Evolutionary conservation across 805 yeast species (phyloP).

Genomic region (Saccharomycopsis selenospora): DNA sequence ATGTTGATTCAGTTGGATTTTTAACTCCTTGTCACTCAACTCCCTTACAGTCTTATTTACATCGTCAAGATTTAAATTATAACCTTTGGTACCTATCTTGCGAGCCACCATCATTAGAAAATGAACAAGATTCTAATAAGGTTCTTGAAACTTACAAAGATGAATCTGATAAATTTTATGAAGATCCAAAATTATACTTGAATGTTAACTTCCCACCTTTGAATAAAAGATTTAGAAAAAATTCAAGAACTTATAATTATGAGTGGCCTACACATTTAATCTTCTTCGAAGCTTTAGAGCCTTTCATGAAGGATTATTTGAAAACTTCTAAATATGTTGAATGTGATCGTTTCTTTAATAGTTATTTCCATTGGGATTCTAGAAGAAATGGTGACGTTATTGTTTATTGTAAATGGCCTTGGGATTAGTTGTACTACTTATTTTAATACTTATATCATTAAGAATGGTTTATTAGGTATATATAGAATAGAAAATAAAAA

Average conservation of each 20-base stretch:
- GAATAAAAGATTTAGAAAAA: conserved; percentile 23
- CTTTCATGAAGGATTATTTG: conserved; percentile 35
- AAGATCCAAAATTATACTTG: conserved; percentile 55
- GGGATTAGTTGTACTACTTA: conserved; percentile 24
- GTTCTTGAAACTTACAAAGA: conserved; percentile 54
- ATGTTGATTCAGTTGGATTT: conserved; percentile 58
- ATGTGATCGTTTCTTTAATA: conserved; percentile 60
- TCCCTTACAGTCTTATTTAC: conserved; percentile 86
- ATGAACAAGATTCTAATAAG: conserved; percentile 5
- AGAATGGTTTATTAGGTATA: too few relatives aligned
- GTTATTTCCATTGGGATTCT: conserved; percentile 78
- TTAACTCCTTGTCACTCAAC: conserved; percentile 96
- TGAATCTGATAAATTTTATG: conserved; percentile 81
- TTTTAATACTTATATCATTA: too few relatives aligned
- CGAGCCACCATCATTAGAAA: conserved; percentile 67
- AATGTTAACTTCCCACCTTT: conserved; percentile 42
- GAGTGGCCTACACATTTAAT: conserved; percentile 71
- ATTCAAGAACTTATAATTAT: conserved; percentile 30
- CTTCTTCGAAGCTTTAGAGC: conserved; percentile 59
- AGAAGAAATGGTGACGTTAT: conserved; percentile 75
- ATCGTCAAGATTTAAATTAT: conserved; percentile 42
- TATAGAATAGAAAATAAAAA: too few relatives aligned
- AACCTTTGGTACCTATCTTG: conserved; percentile 78
- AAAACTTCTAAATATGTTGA: conserved; percentile 37
- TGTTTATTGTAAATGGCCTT: conserved; percentile 44